Evolutionary conservation across 2,329 filamentous ascomycete genomes (phyloP), one percentile per base, ranked within the genome.

Genomic region (Zymoseptoria pseudotritici): DNA sequence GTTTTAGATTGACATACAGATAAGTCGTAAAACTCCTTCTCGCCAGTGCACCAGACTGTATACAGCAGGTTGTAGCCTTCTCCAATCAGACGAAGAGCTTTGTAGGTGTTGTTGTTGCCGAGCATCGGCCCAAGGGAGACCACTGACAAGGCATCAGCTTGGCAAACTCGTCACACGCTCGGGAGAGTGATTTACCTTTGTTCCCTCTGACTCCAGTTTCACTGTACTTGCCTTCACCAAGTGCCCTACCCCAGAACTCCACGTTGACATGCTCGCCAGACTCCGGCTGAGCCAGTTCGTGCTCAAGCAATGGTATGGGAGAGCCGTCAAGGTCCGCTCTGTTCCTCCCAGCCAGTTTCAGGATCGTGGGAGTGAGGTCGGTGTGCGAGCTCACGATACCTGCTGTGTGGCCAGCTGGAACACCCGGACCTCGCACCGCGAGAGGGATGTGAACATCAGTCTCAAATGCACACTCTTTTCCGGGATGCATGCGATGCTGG

Each of bases 41-140:
- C 84, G 55, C 83, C 83, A 9, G 74, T 86, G 67, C 86, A 88
- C 84, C 85, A 88, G 0, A 86, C 83, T 0, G 83, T 79, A 65
- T 88, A 88, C 63, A 83, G 84, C 7, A 87, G 69, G 65, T 80
- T 82, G 66, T 87, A 86, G 4, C 74, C 72, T 2, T 78, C 69
- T 0, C 79, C 74, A 3, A 84, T 75, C 5, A 87, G 71, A n/a
- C 84, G 78, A 20, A 86, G 65, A 0, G 77, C 79, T 71, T 87
- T 86, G 75, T 86, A 87, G 0, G 83, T 86, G 64, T 86, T 86
- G 62, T 79, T 79, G 17, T 42, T 42, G 10, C 36, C 36, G 36
- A 17, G 36, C 36, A 42, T 42, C 3, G 36, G 36, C 1, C 36
- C 36, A 17, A 42, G 36, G 17, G 36, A 42, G 17, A 42, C 17